Conservation (phyloP, 139 green algal genomes). For the Coelastrella sp. region DNA sequence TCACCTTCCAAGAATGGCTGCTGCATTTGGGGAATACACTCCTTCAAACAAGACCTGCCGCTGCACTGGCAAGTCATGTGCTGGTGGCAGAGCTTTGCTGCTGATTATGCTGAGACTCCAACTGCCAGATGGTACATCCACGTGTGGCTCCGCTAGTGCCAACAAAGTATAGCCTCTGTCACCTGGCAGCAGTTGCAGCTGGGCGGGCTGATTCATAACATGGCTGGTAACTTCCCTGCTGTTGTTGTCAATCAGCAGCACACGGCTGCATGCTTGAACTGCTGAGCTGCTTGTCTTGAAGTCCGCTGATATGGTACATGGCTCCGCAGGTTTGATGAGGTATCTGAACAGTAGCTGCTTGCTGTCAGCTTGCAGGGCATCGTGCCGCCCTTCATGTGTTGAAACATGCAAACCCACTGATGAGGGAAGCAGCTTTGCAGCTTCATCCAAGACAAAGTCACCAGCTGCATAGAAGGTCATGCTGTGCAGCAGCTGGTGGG, state of each 20-base stretch:
- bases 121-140: conserved; percentile 47
- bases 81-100: conserved; percentile 8
- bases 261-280: conserved; percentile 29
- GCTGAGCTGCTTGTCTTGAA: conserved; percentile 53
- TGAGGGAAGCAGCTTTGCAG: conserved; percentile 29
- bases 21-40: conserved; percentile 60
- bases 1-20: conserved; percentile 48
- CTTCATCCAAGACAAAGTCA: conserved; percentile 28
- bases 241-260: conserved; percentile 58
- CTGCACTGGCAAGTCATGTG: conserved; percentile 31
- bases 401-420: background rate
- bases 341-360: conserved; percentile 38
- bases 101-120: conserved; percentile 48
- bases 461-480: conserved; percentile 10
- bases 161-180: conserved; percentile 58
- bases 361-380: background rate
- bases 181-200: conserved; percentile 39
- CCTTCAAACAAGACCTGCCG: conserved; percentile 49
- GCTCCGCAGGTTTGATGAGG: conserved; percentile 28
- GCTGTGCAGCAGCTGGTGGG: conserved; percentile 56
- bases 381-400: background rate
- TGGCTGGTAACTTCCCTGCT: background rate
- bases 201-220: conserved; percentile 25
- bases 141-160: conserved; percentile 41
- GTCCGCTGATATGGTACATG: conserved; percentile 25